Base-by-base conservation (phyloP, 2,329 filamentous ascomycete genomes). In the Neophaeococcomyces mojaviensis region DNA sequence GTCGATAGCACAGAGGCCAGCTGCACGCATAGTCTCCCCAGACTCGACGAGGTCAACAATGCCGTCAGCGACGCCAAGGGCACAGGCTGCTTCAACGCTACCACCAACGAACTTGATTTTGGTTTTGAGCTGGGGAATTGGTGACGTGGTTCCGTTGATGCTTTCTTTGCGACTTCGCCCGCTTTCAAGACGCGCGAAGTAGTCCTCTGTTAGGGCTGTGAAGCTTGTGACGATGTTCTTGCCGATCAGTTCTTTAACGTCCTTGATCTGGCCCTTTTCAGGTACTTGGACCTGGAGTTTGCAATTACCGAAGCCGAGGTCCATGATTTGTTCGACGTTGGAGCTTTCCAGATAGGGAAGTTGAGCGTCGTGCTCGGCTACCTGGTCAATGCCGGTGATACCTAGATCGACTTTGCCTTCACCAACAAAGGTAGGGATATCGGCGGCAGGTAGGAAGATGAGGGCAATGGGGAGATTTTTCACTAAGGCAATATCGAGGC, bases 41-140 rank as follows among this genome's bases (percentile, higher is more conserved):
- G 92, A 97, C 73, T 98, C 88, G 62, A 98, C 92, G 48, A 98
- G 81, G 70, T 98, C 92, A 38, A 98, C 88, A 64, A 98, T 96
- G 41, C 90, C 92, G 64, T 97, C 90, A 35, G 92, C 92, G 22
- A 97, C 89, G 44, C 92, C 92, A 45, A 98, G 73, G 16, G 92
- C 90, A 63, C 92, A 98, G 32, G 92, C 90, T 42, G 92, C 90
- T 70, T 98, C 92, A 28, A 98, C 92, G 73, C 90, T 97, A 13
- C 92, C 92, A 54, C 90, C 92, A 50, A 97, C 78, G 67, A 92
- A 94, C 60, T 95, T 87, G 59, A 98, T 88, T 61, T 88, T 88
- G 8, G 92, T 97, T 59, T 76, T 79, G 56, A 94, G 66, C 64
- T 84, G 82, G n/a, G 58, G 59, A 20, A 56, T 42, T 19, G 54